Base-by-base conservation (phyloP, 257 asterid genomes). In the Solanum bulbocastanum region DNA sequence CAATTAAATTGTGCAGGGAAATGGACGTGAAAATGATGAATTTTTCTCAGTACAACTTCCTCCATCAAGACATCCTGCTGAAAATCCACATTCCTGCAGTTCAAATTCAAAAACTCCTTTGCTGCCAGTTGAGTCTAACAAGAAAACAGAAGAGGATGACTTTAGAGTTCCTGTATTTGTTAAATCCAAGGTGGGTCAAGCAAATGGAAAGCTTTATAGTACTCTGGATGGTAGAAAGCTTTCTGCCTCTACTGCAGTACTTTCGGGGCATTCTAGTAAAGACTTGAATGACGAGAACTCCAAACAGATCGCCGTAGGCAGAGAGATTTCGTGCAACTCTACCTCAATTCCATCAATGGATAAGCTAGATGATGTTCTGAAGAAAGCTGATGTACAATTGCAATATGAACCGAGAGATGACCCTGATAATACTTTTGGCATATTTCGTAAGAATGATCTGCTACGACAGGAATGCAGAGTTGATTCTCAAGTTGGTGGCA, bases 151-250 rank as follows among this genome's bases (percentile, higher is more conserved):
- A 44, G 97, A 95, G 71, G 98, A 94, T 90, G 98, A 96, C 84
- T 94, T 93, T 72, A 91, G 90, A 65, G 98, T 96, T 89, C 99
- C 99, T 33, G 89, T 92, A 56, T 92, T 94, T 85, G 32, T 88
- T 60, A 91, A 91, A 37, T 89, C 93, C 23, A 87, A 42, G 86
- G 86, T 74, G 66, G 89, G 71, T 88, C 94, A 82, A 86, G 93
- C 92, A 81, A 42, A 39, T 88, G 89, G 89, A 65, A 88, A 87
- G 33, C 37, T 12, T 37, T 46, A 86, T 35, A 81, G 83, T 74
- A 83, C 49, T 15, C 18, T 71, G 25, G 87, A 85, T 76, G 73
- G 27, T 22, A 91, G 89, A 78, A 92, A 89, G 76, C 73, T 85
- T 35, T 88, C 92, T 25, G 88, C 92, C 87, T 89, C 92, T 40